Evolutionary conservation across 2,329 filamentous ascomycete genomes (phyloP).

Genomic region (Periconia digitata): DNA sequence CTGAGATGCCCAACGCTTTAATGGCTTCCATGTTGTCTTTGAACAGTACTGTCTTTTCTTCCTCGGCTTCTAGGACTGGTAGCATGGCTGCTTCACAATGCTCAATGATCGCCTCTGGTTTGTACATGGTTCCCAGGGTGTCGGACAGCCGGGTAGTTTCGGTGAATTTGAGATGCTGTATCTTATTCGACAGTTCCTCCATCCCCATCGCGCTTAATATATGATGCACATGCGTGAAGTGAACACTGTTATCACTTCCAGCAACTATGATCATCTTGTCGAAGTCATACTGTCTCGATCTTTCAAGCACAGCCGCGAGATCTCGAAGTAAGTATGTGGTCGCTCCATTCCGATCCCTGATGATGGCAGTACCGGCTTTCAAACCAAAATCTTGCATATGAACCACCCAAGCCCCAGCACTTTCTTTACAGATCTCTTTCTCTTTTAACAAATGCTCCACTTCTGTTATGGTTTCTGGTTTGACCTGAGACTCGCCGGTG

Average conservation of each 20-base stretch:
- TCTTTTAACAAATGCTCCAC: slow-evolving; percentile 64
- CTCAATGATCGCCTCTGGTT: slow-evolving; percentile 67
- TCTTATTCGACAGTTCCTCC: slow-evolving; percentile 66
- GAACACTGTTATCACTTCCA: slow-evolving; percentile 70
- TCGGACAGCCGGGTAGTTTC: slow-evolving; percentile 55
- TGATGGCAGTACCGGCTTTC: slow-evolving; percentile 68
- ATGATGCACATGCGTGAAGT: slow-evolving; percentile 75
- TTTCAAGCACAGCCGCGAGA: slow-evolving; percentile 71
- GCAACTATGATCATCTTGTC: slow-evolving; percentile 83
- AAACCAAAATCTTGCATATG: slow-evolving; percentile 73
- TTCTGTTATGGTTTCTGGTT: slow-evolving; percentile 65
- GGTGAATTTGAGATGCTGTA: slow-evolving; percentile 76
- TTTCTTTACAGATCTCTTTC: slow-evolving; percentile 67
- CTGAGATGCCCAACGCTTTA: slow-evolving; percentile 20
- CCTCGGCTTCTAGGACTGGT: slow-evolving; percentile 16
- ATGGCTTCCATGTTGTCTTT: slow-evolving; percentile 13
- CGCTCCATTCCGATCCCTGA: slow-evolving; percentile 73
- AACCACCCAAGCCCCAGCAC: slow-evolving; percentile 71
- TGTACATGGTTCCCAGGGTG: slow-evolving; percentile 64
- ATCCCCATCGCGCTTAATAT: slow-evolving; percentile 72
- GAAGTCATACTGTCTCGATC: slow-evolving; percentile 63
- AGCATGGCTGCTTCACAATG: slow-evolving; percentile 23
- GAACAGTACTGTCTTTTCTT: slow-evolving; percentile 20
- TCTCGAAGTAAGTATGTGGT: slow-evolving; percentile 78
- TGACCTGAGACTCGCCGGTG: slow-evolving; percentile 74